Base-by-base conservation (phyloP, 176 grass and related monocot genomes). In the Triticum monococcum region DNA sequence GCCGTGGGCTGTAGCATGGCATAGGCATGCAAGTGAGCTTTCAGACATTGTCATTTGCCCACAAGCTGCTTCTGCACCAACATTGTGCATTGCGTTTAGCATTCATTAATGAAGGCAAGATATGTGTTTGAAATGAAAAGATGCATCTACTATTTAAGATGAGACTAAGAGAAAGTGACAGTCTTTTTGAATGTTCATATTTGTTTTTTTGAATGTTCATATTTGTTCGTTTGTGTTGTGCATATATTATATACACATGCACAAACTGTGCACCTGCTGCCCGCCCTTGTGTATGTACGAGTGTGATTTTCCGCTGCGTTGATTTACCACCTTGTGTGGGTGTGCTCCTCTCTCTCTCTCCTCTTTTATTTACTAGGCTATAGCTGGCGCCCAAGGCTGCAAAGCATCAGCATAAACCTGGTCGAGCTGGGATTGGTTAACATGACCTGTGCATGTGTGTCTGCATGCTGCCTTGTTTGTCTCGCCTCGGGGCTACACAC, bases 121-220 rank as follows among this genome's bases (percentile, higher is more conserved):
- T 57, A 28, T 23, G 14, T 83, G 23, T 38, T 40, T 38, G 35
- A 38, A 18, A 32, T 50, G 4, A 50, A 16, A 50, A 50, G 54
- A 77, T 63, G 25, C 24, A 33, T 63, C 37, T 40, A 35, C 46
- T 31, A 4, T 50, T 56, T 7, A 56, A 56, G 6, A 31, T 25
- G 12, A 43, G 30, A 43, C 0, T 43, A n/a, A 40, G 45, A 60
- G 36, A 72, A 48, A 30, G 14, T 12, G 41, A 63, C 7, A 25
- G 30, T 5, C n/a, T 87, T 87, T 87, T 80, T 68, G 81, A 80
- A 87, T 84, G 75, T 76, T 87, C 89, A 84, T 84, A 79, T 80
- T 87, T 91, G 89, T 87, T 80, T 28, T 28, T 28, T 28, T 28
- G 1, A 28, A 91, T 84, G 75, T 75, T 87, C 89, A 84, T 84